phyloP scores from a whole-genome alignment of 1,284 basidiomycete species.

The Heimioporus punctisporus region DNA sequence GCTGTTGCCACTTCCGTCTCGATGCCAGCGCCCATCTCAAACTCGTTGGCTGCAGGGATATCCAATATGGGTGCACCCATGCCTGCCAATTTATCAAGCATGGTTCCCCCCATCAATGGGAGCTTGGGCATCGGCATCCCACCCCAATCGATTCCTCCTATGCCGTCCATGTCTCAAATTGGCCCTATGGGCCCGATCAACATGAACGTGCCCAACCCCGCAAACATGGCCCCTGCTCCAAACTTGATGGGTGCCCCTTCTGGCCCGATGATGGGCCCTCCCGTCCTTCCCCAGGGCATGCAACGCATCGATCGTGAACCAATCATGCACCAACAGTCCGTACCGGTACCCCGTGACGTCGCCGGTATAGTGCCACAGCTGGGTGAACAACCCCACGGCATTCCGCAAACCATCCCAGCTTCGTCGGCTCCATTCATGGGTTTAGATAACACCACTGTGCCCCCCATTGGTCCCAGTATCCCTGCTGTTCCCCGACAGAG shows the following conservation, averaged over 20 bases:
- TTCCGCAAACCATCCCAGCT: slow-evolving; percentile 23
- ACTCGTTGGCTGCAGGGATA: neutral
- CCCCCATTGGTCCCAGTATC: slow-evolving; percentile 13
- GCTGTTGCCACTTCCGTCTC: slow-evolving; percentile 2
- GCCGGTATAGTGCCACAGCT: slow-evolving; percentile 12
- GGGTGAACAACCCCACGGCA: slow-evolving; percentile 2
- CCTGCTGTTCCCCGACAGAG: slow-evolving; percentile 19
- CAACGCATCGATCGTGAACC: slow-evolving; percentile 26
- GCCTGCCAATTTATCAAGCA: neutral
- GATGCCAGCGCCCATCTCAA: slow-evolving; percentile 5
- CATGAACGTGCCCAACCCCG: slow-evolving; percentile 15
- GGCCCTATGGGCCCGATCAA: slow-evolving; percentile 19
- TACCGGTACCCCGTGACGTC: slow-evolving; percentile 24
- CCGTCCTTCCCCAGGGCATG: slow-evolving; percentile 28
- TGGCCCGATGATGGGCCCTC: slow-evolving; percentile 28
- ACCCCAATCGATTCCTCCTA: slow-evolving; percentile 17
- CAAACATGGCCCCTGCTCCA: slow-evolving; percentile 13
- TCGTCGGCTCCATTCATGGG: slow-evolving; percentile 22
- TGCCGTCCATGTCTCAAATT: slow-evolving; percentile 18
- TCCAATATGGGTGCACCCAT: slow-evolving; percentile 9
- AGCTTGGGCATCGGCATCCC: slow-evolving; percentile 19
- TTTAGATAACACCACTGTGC: slow-evolving; percentile 18
- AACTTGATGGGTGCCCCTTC: slow-evolving; percentile 17
- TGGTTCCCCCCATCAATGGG: slow-evolving; percentile 17
- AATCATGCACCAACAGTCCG: slow-evolving; percentile 28